Evolutionary conservation across 371 early-diverging fungal genomes (phyloP), one percentile per base, ranked within the genome.

Genomic region (Rhizomucor pusillus): DNA sequence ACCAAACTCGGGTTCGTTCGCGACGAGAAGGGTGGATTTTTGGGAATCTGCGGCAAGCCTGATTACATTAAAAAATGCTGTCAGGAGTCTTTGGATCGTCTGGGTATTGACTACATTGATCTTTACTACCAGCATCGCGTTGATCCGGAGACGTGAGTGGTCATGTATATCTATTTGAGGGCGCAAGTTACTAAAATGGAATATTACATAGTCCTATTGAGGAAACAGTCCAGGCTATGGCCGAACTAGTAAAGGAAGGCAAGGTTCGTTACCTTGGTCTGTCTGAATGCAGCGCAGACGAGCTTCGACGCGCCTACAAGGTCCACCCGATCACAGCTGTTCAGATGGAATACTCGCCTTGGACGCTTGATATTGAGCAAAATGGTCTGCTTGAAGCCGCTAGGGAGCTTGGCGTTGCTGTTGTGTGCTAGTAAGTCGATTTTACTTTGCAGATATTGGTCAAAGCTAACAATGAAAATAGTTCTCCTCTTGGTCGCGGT

Each of bases 271-370:
- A 74, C 56, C 43, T 88, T 25, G 89, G 87, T 0, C 65, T 86
- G 1, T 81, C 79, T 5, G 82, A 86, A 48, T 82, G 80, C 60
- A 57, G 59, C 20, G 82, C 84, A 0, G 71, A 66, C 0, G 65
- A 60, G 3, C 57, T 88, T 23, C 71, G 85, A 14, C 73, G 79
- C 3, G 89, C 87, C 20, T 65, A 82, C 62, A 72, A 71, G 50
- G 69, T 88, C 2, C 86, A 88, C 58, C 87, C 84, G 20, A 86
- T 88, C 36, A 52, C 81, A 14, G 84, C 85, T 4, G 64, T 82
- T 22, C 79, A 88, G 57, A 56, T 79, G 14, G 75, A 78, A 54
- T 79, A 73, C 60, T 66, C 69, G 39, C 81, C 81, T 7, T 82
- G 80, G 79, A 46, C 67, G 19, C 65, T 77, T 19, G 73, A 79